A percentile compares a stretch with the other conserved stretches of the same genome.
Evolutionary conservation across 371 early-diverging fungal genomes (phyloP).

Genomic region (Lichtheimia corymbifera): DNA sequence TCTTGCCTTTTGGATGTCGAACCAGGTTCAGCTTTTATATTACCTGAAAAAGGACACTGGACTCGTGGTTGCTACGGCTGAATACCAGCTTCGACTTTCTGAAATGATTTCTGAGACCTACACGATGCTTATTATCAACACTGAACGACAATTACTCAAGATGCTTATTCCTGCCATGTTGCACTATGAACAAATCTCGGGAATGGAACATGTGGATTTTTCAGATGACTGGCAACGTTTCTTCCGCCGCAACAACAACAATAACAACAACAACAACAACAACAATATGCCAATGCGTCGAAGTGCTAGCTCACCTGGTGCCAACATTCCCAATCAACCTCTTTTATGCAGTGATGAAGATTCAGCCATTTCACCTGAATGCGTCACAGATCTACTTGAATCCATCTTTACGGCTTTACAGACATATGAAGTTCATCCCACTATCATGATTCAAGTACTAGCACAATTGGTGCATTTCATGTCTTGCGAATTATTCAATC

Average conservation of each 20-base stretch:
- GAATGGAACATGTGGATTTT: slow-evolving; percentile 64
- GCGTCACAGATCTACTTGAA: slow-evolving; percentile 63
- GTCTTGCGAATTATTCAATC: slow-evolving; percentile 81
- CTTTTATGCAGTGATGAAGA: no score
- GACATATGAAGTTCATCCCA: slow-evolving; percentile 66
- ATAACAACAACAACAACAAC: slow-evolving; percentile 8
- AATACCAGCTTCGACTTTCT: slow-evolving; percentile 62
- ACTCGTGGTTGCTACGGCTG: slow-evolving; percentile 59
- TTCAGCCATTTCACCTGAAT: slow-evolving; percentile 49
- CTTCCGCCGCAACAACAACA: slow-evolving; percentile 27
- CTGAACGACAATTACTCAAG: slow-evolving; percentile 55
- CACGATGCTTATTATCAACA: slow-evolving; percentile 57
- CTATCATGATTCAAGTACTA: slow-evolving; percentile 53
- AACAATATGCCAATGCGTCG: slow-evolving; percentile 14
- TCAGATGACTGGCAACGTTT: slow-evolving; percentile 56
- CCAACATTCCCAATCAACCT: background rate
- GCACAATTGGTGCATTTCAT: slow-evolving; percentile 77
- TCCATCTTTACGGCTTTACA: slow-evolving; percentile 63
- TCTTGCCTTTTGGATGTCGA: slow-evolving; percentile 77
- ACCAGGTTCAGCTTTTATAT: slow-evolving; percentile 70
- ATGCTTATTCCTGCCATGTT: slow-evolving; percentile 67
- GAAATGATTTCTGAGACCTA: slow-evolving; percentile 72
- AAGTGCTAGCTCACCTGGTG: slow-evolving; percentile 7
- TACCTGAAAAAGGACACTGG: slow-evolving; percentile 78
- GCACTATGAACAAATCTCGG: slow-evolving; percentile 68